Evolutionary conservation across 2,329 filamentous ascomycete genomes (phyloP).

Genomic region (Fragosphaeria purpurea): DNA sequence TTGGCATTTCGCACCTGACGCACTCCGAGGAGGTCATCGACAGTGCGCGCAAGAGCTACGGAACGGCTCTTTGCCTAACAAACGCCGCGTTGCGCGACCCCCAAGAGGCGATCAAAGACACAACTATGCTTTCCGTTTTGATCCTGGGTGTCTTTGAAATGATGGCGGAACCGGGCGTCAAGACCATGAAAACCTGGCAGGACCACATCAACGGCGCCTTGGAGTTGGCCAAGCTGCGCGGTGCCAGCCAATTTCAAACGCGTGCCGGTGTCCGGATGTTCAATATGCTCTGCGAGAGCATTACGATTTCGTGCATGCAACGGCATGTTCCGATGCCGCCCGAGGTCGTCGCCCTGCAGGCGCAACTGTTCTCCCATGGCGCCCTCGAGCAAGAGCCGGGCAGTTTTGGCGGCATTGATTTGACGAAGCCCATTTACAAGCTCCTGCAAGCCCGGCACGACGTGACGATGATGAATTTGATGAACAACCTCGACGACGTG

Average conservation of each 20-base stretch:
- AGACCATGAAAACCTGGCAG: conserved; percentile 41
- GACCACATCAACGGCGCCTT: conserved; percentile 44
- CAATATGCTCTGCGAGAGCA: conserved; percentile 40
- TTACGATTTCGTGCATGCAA: conserved; percentile 43
- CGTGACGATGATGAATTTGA: conserved; percentile 25
- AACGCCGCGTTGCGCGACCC: conserved; percentile 39
- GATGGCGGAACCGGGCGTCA: conserved; percentile 35
- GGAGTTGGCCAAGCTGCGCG: conserved; percentile 39
- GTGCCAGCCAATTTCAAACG: conserved; percentile 34
- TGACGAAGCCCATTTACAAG: conserved; percentile 34
- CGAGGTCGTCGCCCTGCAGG: conserved; percentile 35
- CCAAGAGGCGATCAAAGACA: conserved; percentile 33
- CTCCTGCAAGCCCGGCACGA: conserved; percentile 38
- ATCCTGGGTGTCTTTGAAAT: conserved; percentile 46
- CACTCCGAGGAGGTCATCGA: conserved; percentile 32
- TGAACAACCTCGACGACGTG: conserved; percentile 30
- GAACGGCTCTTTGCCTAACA: conserved; percentile 38
- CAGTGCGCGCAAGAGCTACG: conserved; percentile 40
- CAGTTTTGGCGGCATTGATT: conserved; percentile 22
- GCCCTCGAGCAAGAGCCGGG: conserved; percentile 26
- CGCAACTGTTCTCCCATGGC: conserved; percentile 27
- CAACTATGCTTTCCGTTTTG: conserved; percentile 42
- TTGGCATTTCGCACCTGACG: conserved; percentile 38
- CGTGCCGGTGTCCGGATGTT: conserved; percentile 41
- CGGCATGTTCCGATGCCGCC: conserved; percentile 37